Evolutionary conservation across 1,284 basidiomycete genomes (phyloP), one percentile per base, ranked within the genome.

Genomic region (Farysia itapuensis): DNA sequence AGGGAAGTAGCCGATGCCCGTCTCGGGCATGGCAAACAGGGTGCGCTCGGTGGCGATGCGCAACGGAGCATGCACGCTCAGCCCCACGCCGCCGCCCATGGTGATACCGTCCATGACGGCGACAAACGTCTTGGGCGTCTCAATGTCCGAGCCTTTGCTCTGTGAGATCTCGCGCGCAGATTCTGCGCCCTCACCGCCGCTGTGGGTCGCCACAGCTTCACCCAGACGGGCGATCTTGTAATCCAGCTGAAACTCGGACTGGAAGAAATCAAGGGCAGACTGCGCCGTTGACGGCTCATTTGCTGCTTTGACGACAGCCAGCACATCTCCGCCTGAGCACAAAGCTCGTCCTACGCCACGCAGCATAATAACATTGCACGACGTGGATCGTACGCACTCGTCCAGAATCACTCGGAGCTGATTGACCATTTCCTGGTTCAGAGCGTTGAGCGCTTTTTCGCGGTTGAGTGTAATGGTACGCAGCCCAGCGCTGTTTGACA

Each of bases 11-110:
- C 74, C 74, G 31, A 76, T 76, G n/a, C 67, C 70, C 8, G 71
- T 73, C 50, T 76, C 74, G 25, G 95, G 95, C 94, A 98, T 98
- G n/a, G 92, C 88, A 28, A 71, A 72, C 33, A 75, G n/a, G 0
- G 94, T 96, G 33, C 88, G 88, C 77, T 96, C 91, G 4, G 95
- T 97, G 4, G 93, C 93, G 48, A 99, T 83, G 54, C 95, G 84
- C 79, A 98, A 91, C 0, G 86, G 84, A 4, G 92, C 93, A 57
- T 89, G 85, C n/a, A 88, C 84, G 23, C 86, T 83, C 41, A 98
- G 83, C 35, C 95, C 95, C 24, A 90, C 89, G 38, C 95, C 95
- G 46, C 95, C 95, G 30, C 95, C 95, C 88, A 97, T 91, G 92
- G 59, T 28, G 42, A 63, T 49, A 21, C 48, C 51, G 30, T 51